phyloP scores from a whole-genome alignment of 208 protist genomes.

The Balamuthia mandrillaris region DNA sequence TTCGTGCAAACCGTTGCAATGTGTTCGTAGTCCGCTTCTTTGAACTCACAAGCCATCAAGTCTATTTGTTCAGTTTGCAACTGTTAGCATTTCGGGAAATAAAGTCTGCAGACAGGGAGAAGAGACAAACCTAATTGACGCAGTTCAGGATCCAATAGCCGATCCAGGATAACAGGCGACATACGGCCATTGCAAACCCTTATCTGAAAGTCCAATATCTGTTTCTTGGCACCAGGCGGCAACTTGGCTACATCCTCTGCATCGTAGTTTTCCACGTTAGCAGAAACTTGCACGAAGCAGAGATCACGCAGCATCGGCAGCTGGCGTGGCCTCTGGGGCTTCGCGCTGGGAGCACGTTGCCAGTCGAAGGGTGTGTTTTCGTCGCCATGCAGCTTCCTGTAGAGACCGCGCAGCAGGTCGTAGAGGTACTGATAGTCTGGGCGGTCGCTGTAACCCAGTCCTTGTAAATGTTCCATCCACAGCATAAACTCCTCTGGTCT shows the following conservation, averaged over 20 bases:
- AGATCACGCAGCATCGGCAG: neutral
- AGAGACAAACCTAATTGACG: no score
- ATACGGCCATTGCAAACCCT: slow-evolving; percentile 1
- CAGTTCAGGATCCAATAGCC: neutral
- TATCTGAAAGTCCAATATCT: slow-evolving; percentile 24
- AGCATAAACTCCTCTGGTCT: slow-evolving; percentile 85
- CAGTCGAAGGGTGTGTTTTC: slow-evolving; percentile 28
- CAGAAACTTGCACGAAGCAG: slow-evolving; percentile 18
- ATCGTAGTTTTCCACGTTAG: slow-evolving; percentile 1
- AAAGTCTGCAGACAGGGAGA: no score
- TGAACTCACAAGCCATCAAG: slow-evolving; percentile 1
- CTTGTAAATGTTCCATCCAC: slow-evolving; percentile 78
- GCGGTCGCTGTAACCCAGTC: slow-evolving; percentile 83
- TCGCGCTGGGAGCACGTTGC: neutral
- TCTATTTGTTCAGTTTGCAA: no score
- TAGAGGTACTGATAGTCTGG: slow-evolving; percentile 91
- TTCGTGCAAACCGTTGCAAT: neutral
- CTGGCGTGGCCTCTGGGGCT: no score
- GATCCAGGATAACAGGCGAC: neutral
- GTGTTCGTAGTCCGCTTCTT: neutral
- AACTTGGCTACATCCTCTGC: neutral
- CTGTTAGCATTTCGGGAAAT: no score
- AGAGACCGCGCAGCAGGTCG: slow-evolving; percentile 83
- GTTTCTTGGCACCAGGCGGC: neutral
- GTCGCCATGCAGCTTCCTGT: neutral